Base-by-base conservation (phyloP, 371 early-diverging fungal genomes). In the Mortierella sp. region DNA sequence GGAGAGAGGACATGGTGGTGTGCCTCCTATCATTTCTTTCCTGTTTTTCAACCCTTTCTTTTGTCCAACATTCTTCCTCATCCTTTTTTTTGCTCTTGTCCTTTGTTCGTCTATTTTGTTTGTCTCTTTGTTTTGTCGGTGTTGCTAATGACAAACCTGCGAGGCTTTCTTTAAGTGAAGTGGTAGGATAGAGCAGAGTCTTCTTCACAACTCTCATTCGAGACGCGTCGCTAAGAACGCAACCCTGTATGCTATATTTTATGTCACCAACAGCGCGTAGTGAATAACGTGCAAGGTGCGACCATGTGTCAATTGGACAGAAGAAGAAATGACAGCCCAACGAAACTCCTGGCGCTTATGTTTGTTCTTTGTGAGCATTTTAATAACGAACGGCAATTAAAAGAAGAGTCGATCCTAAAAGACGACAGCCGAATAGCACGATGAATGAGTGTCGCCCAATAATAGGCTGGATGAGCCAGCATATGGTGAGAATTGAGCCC, bases 351-450 rank as follows among this genome's bases (percentile, higher is more conserved):
- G 65, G 35, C 2, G 35, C 6, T 21, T 24, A 41, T 16, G 27
- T 55, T 27, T 55, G 5, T 10, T 60, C 32, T 12, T 35, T 68
- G 68, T 38, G 68, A 68, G 68, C 68, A 41, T 6, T 2, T n/a
- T n/a, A 60, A 32, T 16, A 16, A 16, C 18, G 14, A 35, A 41
- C 43, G 68, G 35, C 18, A 21, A 68, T 51, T 32, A 14, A 72
- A 27, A 14, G 35, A 38, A 6, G 16, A 72, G 72, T 48, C 72
- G 18, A 48, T 11, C 29, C 27, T 18, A 70, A 41, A 70, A 46
- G 71, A 46, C 41, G 46, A 71, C 32, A 71, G 71, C 46, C 46
- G 48, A 46, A 46, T 27, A 71, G 71, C 27, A 48, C 48, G 38
- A 43, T 16, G 71, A 71, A 24, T n/a, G 46, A 18, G 32, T 35